Percentiles rank a stretch among this genome's conserved stretches.
phyloP scores from a whole-genome alignment of 176 grass and related monocot species.

The Oryza meridionalis region DNA sequence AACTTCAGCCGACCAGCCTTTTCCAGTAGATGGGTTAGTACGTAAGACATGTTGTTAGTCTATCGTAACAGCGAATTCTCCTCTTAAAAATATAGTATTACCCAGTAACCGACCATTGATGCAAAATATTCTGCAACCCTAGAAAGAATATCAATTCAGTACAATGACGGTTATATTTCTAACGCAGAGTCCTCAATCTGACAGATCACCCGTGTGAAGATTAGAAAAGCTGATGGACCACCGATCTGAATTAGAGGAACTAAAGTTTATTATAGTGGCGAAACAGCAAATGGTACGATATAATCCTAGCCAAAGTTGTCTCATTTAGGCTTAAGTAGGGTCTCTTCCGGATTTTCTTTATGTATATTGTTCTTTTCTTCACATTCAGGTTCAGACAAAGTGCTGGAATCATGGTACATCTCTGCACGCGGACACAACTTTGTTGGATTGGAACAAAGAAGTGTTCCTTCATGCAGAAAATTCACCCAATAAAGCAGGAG shows the following conservation, averaged over 20 bases:
- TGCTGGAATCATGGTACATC: conserved; percentile 30
- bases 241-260: not conserved
- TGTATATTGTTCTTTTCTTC: conserved; percentile 26
- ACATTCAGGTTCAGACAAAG: not conserved
- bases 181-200: not conserved
- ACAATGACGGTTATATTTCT: conserved; percentile 11
- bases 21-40: conserved; percentile 7
- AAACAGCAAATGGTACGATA: conserved; percentile 14
- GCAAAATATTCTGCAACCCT: conserved; percentile 10
- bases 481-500: not conserved
- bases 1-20: not conserved
- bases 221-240: not conserved
- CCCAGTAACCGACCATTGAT: not conserved
- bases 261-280: not conserved
- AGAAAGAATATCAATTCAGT: not conserved
- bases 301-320: conserved; percentile 5
- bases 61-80: not conserved
- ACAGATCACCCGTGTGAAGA: not conserved
- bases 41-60: conserved; percentile 3
- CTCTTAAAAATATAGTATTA: not conserved
- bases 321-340: conserved; percentile 14
- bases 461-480: conserved; percentile 2
- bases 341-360: conserved; percentile 31
- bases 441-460: conserved; percentile 25
- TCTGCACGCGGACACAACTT: conserved; percentile 27